Base-by-base conservation (phyloP, 352 stramenopile species). In the Phytophthora pinifolia region DNA sequence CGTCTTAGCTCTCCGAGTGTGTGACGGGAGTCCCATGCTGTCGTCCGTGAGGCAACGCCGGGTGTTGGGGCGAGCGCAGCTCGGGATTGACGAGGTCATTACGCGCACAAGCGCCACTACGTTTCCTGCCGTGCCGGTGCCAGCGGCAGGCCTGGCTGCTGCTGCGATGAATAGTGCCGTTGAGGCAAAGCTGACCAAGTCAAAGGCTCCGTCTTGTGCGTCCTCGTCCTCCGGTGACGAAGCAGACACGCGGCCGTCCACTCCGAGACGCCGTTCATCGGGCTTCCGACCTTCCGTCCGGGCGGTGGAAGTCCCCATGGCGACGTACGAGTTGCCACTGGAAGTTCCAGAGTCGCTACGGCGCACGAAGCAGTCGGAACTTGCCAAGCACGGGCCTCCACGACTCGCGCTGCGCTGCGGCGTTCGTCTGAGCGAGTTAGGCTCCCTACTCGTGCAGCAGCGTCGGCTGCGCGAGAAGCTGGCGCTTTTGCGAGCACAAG, bases 241-340 rank as follows among this genome's bases (percentile, higher is more conserved):
- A n/a, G n/a, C n/a, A n/a, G n/a, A n/a, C n/a, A n/a, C n/a, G n/a
- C n/a, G n/a, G 9, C 17, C 42, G 32, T 54, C 46, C 10, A 18
- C 37, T 4, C 45, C 50, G 10, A 65, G n/a, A n/a, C n/a, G n/a
- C n/a, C n/a, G n/a, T n/a, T n/a, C n/a, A n/a, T n/a, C n/a, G n/a
- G n/a, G 29, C 22, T 43, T 34, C 20, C 50, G 30, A 3, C 20
- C 35, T 1, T 51, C 34, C 18, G 51, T 45, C 17, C 35, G 38
- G 20, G 18, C 20, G 8, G 14, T 54, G 1, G 27, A 62, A 30
- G 49, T 78, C 20, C 55, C 67, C 22, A 80, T 92, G 78, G 83
- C 74, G 10, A 79, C 61, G 49, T 88, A 87, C 46, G 74, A 90
- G 35, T 32, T 86, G 36, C 60, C 68, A n/a, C 70, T 92, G 31